These are phyloP conservation scores for Elsinoe fawcettii DNA, from an alignment of 2,329 filamentous ascomycete species.

Conservation along the genomic window DNA sequence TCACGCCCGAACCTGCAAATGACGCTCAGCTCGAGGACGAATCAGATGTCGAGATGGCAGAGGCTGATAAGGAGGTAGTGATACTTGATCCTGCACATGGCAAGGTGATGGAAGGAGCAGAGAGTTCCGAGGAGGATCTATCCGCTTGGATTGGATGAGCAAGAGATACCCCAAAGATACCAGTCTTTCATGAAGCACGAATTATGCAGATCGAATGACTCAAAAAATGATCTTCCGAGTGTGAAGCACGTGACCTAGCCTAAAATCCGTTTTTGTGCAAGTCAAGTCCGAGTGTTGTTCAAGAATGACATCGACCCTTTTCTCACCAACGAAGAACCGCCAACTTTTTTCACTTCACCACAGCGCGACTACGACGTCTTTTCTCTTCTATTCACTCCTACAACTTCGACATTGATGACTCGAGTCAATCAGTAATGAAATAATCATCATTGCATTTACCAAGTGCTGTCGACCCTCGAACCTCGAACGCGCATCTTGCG, in stretches of 20 bases:
- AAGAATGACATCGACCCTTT: constrained; percentile 13
- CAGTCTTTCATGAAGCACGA: not conserved
- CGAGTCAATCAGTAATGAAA: not conserved
- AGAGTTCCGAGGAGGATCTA: constrained; percentile 7
- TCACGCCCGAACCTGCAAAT: not conserved
- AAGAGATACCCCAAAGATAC: constrained; percentile 6
- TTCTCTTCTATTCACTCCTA: not conserved
- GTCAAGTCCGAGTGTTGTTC: constrained; percentile 1
- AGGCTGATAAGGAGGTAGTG: not conserved
- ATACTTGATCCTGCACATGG: not conserved
- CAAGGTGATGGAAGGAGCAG: not conserved
- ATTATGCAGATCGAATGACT: not conserved
- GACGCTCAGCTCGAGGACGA: not conserved
- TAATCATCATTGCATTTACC: not conserved
- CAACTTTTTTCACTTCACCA: constrained; percentile 1
- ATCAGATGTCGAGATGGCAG: constrained; percentile 4
- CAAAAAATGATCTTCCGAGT: not conserved
- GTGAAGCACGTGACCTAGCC: not conserved
- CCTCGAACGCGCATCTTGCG: constrained; percentile 10
- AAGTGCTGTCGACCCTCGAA: not conserved
- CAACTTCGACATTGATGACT: not conserved
- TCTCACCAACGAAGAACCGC: not conserved
- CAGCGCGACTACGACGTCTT: not conserved
- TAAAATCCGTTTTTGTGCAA: not conserved
- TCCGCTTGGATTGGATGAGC: not conserved